Conservation (phyloP, 1,284 basidiomycete species). For the Fomitopsis pinicola region DNA sequence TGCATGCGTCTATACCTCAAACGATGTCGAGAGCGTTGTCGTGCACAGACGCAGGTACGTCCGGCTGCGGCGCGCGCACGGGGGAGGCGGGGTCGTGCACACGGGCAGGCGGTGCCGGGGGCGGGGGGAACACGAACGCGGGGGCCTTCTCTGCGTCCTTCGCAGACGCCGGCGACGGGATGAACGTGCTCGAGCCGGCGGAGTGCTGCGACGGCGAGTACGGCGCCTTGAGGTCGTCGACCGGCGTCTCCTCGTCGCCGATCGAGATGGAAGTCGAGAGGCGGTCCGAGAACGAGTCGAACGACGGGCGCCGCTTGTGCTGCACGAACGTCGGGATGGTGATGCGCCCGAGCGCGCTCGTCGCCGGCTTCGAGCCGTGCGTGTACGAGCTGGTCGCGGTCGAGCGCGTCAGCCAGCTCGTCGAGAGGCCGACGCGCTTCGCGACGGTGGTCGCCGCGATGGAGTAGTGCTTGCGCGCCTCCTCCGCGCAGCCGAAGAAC, state of each 20-base stretch:
- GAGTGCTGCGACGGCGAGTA: slow-evolving; percentile 21
- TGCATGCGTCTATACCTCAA: slow-evolving; percentile 6
- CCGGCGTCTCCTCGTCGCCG: slow-evolving; percentile 14
- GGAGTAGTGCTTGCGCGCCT: slow-evolving; percentile 57
- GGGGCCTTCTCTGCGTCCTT: slow-evolving; percentile 4
- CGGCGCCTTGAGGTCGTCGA: slow-evolving; percentile 18
- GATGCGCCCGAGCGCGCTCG: slow-evolving; percentile 20
- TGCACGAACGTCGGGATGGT: slow-evolving; percentile 30
- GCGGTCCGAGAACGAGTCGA: slow-evolving; percentile 26
- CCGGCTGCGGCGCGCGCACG: slow-evolving; percentile 9
- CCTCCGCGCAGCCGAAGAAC: slow-evolving; percentile 68
- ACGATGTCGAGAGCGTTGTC: slow-evolving; percentile 22
- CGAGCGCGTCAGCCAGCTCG: slow-evolving; percentile 4
- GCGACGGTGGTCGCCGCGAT: slow-evolving; percentile 41
- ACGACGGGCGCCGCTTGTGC: slow-evolving; percentile 23
- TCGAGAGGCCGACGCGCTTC: slow-evolving; percentile 29
- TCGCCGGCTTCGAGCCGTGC: slow-evolving; percentile 19
- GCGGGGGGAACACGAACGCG: slow-evolving; percentile 12
- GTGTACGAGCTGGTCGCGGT: neutral
- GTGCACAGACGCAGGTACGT: slow-evolving; percentile 20
- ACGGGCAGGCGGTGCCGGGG: slow-evolving; percentile 11
- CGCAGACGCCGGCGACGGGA: slow-evolving; percentile 15
- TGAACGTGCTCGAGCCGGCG: slow-evolving; percentile 19
- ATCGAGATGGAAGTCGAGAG: slow-evolving; percentile 29
- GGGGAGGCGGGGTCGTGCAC: slow-evolving; percentile 14